Evolutionary conservation across 345 rosid species (phyloP).

Genomic region (Syzygium oleosum): DNA sequence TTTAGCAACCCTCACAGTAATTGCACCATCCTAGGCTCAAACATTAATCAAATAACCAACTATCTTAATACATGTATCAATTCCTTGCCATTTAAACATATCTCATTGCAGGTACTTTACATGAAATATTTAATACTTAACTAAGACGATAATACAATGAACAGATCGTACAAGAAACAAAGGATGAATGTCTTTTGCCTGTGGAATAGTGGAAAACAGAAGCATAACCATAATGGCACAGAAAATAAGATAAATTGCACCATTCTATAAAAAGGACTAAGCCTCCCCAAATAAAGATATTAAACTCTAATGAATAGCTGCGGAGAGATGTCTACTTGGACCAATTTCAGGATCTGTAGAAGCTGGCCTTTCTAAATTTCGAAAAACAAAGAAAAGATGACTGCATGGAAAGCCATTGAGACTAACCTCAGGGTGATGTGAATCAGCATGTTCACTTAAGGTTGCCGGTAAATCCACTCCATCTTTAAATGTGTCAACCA

Average conservation of each 20-base stretch:
- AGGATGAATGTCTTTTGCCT: neutral
- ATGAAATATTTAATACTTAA: neutral
- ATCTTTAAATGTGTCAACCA: slow-evolving; percentile 11
- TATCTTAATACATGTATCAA: neutral
- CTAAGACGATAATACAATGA: neutral
- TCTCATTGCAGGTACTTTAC: neutral
- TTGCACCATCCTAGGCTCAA: neutral
- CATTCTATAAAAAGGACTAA: neutral
- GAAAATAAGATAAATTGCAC: neutral
- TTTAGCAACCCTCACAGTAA: neutral
- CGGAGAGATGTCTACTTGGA: neutral
- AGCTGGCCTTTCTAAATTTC: neutral
- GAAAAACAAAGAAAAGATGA: neutral
- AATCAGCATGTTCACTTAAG: slow-evolving; percentile 4
- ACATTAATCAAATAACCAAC: neutral
- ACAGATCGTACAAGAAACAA: neutral
- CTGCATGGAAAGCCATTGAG: neutral
- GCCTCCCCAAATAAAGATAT: neutral
- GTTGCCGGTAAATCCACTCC: slow-evolving; percentile 2
- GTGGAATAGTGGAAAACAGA: neutral
- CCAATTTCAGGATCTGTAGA: neutral
- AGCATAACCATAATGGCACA: neutral
- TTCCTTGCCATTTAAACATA: neutral
- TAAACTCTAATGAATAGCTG: neutral
- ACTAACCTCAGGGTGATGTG: slow-evolving; percentile 31